Base-by-base conservation (phyloP, 129 eudicot genomes). In the Rutidosis leptorrhynchoides region DNA sequence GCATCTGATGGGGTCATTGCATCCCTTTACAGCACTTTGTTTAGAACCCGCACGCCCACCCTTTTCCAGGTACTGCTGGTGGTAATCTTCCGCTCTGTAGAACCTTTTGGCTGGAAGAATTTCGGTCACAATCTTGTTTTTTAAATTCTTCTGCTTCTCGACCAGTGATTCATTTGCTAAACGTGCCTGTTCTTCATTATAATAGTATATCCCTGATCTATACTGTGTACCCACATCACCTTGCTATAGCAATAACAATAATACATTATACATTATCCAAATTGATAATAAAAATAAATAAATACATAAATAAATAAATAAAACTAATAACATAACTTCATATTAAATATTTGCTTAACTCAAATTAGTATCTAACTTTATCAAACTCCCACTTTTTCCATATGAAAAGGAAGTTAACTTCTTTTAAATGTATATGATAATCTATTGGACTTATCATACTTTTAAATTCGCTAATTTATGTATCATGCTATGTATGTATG, bases 61-160 rank as follows among this genome's bases (percentile, higher is more conserved):
- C 62, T 87, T 90, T 70, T 82, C 97, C 73, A 90, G 64, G 67
- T 90, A 90, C 69, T 90, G 95, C 83, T 90, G 97, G 81, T 90
- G 97, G 65, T 87, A 90, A 72, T 87, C 97, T 71, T 90, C 97
- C 6, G 97, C 97, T 54, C 86, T 71, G 74, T 90, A 90, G 68
- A 90, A 90, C 66, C 62, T 85, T 80, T 88, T 92, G 26, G 95
- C 98, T 0, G 96, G 98, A 62, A 92, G 95, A 79, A 92, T 83
- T 74, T 92, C 98, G 0, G 95, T 90, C 57, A 90, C 89, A 26
- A 83, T 87, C 48, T 65, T 60, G 14, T 71, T 67, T 25, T 74
- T 74, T 8, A 72, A 35, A 35, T 58, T 79, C 33, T 68, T 74
- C 67, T 92, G 95, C 68, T 81, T 83, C 46, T 68, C 86, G 25